Conservation (phyloP, 768 basidiomycete species). For the Pilatotrama ljubarskyi region DNA sequence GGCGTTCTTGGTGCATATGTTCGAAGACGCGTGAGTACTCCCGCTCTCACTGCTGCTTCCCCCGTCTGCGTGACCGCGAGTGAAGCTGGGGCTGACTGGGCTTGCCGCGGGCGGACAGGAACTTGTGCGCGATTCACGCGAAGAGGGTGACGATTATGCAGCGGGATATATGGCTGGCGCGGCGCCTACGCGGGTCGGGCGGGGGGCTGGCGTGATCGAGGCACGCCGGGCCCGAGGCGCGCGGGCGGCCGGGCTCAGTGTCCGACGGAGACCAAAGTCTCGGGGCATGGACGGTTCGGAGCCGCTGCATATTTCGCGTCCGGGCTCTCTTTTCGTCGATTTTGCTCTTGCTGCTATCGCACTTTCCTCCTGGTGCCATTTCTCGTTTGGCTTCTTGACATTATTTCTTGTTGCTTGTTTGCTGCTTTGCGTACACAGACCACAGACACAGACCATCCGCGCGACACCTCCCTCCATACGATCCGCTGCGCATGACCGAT, state of each 20-base stretch:
- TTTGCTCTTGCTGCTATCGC: neutral
- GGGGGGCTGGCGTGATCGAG: slow-evolving; percentile 57
- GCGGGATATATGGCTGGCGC: slow-evolving; percentile 92
- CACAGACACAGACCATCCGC: neutral
- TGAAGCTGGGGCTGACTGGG: neutral
- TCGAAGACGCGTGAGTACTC: slow-evolving; percentile 92
- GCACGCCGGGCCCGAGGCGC: neutral
- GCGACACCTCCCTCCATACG: slow-evolving; percentile 15
- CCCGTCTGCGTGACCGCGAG: neutral
- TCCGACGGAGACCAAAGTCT: neutral
- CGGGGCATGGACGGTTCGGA: neutral
- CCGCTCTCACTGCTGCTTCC: neutral
- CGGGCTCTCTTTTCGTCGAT: neutral
- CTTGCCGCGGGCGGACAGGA: slow-evolving; percentile 46
- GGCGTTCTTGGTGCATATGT: slow-evolving; percentile 91
- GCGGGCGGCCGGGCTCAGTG: neutral
- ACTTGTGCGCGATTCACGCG: slow-evolving; percentile 95
- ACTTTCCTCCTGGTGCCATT: neutral
- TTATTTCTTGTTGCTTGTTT: neutral
- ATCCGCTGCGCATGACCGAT: neutral
- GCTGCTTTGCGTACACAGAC: too few relatives aligned
- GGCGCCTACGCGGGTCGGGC: slow-evolving; percentile 92
- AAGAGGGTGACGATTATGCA: slow-evolving; percentile 99
- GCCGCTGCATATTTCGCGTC: neutral
- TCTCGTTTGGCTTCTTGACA: neutral